Base-by-base conservation (phyloP, 2,329 filamentous ascomycete genomes). In the Elsinoe australis region DNA sequence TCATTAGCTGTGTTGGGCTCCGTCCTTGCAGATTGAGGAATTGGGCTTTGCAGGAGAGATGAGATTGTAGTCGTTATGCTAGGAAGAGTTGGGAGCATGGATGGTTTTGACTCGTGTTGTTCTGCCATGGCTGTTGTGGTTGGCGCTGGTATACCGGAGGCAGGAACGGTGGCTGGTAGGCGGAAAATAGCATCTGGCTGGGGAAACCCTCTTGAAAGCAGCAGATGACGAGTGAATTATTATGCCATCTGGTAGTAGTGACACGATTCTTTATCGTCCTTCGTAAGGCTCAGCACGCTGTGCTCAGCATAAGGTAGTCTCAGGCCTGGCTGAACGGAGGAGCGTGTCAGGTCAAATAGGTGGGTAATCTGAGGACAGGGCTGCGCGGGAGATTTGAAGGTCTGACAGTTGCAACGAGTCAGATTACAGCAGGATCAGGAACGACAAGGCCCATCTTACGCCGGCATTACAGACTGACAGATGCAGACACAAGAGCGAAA, bases 1-100 rank as follows among this genome's bases (percentile, higher is more conserved):
- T 34, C 45, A 39, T 48, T 48, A n/a, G 39, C 26, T 18, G 39
- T 44, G 32, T 44, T 44, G 15, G 33, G 32, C 35, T 29, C 17
- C 21, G 29, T 24, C 22, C 12, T 17, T 14, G 28, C 32, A 9
- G 33, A 29, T 22, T 31, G 45, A 38, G 33, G 33, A 17, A 15
- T 34, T 4, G 45, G 33, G 21, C 31, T 39, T 14, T 38, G 34
- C n/a, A 48, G 24, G 7, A 48, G 21, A 17, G 45, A 48, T 29
- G 45, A 48, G 33, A 48, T 48, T 9, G 45, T 48, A 9, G 45
- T 48, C 19, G 45, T 36, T 26, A 48, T 48, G 26, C 33, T 48
- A 38, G 45, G 45, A 14, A 48, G 45, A 17, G 32, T 48, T 22
- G 45, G 22, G 3, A 48, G 32, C n/a, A 48, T 48, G 18, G 18